A percentile compares a stretch with the other conserved stretches of the same genome.
These are phyloP conservation scores for Epichloe aotearoae DNA, from an alignment of 2,329 filamentous ascomycete species.

Conservation along the genomic window DNA sequence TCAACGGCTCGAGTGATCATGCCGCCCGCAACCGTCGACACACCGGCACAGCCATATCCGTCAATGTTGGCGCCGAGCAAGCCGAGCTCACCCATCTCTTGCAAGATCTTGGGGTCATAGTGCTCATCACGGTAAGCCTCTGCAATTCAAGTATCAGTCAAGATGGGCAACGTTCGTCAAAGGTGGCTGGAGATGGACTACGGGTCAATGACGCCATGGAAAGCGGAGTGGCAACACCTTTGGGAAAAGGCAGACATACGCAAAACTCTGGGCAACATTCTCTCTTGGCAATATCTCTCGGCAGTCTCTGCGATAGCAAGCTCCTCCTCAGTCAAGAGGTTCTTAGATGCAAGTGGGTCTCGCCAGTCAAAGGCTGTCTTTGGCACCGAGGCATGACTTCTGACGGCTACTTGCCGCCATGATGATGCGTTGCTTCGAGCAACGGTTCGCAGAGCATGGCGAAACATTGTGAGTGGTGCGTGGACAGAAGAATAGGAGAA, in stretches of 20 bases:
- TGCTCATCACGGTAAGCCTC: conserved; percentile 76
- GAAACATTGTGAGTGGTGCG: conserved; percentile 14
- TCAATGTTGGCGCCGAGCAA: conserved; percentile 74
- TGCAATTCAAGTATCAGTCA: conserved; percentile 19
- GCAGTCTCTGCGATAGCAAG: conserved; percentile 80
- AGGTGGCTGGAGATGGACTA: not conserved
- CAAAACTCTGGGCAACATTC: conserved; percentile 70
- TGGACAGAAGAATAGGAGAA: not conserved
- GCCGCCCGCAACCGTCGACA: conserved; percentile 77
- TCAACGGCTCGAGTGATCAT: conserved; percentile 85
- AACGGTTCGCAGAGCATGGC: conserved; percentile 18
- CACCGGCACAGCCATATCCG: conserved; percentile 79
- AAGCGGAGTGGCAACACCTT: not conserved
- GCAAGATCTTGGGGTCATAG: conserved; percentile 73
- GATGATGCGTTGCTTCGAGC: conserved; percentile 12
- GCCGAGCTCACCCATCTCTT: conserved; percentile 89
- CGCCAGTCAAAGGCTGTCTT: conserved; percentile 66
- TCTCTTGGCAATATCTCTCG: conserved; percentile 87
- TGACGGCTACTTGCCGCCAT: conserved; percentile 14
- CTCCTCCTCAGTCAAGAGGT: conserved; percentile 80
- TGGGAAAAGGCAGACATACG: conserved; percentile 37
- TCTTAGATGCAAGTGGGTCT: conserved; percentile 66
- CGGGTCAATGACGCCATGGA: not conserved
- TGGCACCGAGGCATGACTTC: conserved; percentile 23
- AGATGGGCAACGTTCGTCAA: not conserved